These are phyloP conservation scores for Suillus placidus DNA, from an alignment of 768 basidiomycete species.

Conservation along the genomic window DNA sequence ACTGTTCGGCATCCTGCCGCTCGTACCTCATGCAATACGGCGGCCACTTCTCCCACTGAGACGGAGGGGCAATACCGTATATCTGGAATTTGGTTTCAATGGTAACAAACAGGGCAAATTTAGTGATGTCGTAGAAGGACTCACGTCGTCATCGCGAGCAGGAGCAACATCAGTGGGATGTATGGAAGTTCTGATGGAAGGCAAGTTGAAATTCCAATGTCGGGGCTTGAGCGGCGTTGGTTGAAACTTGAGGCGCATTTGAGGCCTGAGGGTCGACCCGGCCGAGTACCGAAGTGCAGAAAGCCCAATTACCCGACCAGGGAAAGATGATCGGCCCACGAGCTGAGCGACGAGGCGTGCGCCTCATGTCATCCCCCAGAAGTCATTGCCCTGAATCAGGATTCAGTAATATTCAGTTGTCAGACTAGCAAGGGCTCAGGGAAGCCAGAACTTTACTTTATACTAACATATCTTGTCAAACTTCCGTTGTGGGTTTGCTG, in stretches of 20 bases:
- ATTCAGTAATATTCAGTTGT: background rate
- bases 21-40: background rate
- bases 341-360: background rate
- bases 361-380: background rate
- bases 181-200: background rate
- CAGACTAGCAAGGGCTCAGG: background rate
- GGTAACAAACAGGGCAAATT: background rate
- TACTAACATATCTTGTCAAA: background rate
- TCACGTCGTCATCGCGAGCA: background rate
- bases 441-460: background rate
- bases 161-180: background rate
- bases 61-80: background rate
- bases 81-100: background rate
- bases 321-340: background rate
- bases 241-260: background rate
- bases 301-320: background rate
- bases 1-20: background rate
- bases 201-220: background rate
- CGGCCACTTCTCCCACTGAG: background rate
- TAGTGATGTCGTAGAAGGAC: background rate
- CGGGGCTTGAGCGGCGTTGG: background rate
- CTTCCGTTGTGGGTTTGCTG: background rate
- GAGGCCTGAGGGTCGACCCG: background rate
- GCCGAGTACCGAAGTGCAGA: background rate
- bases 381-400: background rate